A percentile compares a stretch with the other conserved stretches of the same genome.
Evolutionary conservation across 345 rosid genomes (phyloP).

Genomic region (Lenwebbia sp.): DNA sequence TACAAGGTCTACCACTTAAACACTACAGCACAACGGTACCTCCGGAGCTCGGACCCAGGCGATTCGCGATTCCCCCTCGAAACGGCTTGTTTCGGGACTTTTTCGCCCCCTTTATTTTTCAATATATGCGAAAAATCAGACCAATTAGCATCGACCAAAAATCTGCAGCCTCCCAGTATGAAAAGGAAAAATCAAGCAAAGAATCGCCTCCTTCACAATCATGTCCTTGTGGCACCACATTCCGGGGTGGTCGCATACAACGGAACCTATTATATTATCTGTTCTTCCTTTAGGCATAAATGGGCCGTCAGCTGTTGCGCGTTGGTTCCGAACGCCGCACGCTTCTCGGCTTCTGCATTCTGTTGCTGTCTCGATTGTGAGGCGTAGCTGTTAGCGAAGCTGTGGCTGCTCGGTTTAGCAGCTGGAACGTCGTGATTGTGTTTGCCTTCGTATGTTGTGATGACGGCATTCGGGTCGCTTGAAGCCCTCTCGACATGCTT

Average conservation of each 20-base stretch:
- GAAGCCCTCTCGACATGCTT: slow-evolving; percentile 95
- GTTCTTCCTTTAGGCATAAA: slow-evolving; percentile 60
- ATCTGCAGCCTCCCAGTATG: not conserved
- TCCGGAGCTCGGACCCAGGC: not conserved
- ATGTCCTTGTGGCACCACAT: not conserved
- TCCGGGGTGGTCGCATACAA: not conserved
- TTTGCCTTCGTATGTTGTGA: slow-evolving; percentile 90
- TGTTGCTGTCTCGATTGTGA: slow-evolving; percentile 19
- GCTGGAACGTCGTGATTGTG: slow-evolving; percentile 83
- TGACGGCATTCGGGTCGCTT: slow-evolving; percentile 76
- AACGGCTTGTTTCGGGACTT: not conserved
- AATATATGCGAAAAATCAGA: not conserved
- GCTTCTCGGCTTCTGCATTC: slow-evolving; percentile 4
- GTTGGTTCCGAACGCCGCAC: slow-evolving; percentile 6
- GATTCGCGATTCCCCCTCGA: not conserved
- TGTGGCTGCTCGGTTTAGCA: slow-evolving; percentile 43
- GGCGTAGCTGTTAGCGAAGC: slow-evolving; percentile 21
- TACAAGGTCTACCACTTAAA: not conserved
- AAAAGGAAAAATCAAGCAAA: not conserved
- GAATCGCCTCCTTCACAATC: not conserved
- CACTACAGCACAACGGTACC: not conserved
- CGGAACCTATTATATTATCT: slow-evolving; percentile 11
- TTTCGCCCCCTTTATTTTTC: not conserved
- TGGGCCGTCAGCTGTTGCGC: slow-evolving; percentile 39
- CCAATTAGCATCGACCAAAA: not conserved